Evolutionary conservation across 202 grass and related monocot genomes (phyloP).

Genomic region (Dendrocalamus latiflorus): DNA sequence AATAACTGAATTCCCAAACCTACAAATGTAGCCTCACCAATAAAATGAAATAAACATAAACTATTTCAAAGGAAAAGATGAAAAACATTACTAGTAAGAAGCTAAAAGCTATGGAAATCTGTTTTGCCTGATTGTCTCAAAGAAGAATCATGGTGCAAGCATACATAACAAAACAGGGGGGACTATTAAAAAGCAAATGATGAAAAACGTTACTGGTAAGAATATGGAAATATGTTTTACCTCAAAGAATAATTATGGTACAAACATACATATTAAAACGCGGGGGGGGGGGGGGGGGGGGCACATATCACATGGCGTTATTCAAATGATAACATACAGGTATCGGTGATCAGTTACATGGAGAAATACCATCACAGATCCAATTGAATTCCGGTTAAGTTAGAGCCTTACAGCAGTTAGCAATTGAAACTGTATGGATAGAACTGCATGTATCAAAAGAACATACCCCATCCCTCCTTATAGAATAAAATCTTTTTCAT

Average conservation of each 20-base stretch:
- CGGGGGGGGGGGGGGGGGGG: too few species aligned
- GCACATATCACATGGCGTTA: neutral
- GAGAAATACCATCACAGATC: neutral
- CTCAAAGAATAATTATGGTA: neutral
- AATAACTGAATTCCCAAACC: too few species aligned
- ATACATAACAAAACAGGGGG: too few species aligned
- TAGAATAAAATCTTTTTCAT: conserved; percentile 12
- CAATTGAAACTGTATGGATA: neutral
- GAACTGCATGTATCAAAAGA: neutral
- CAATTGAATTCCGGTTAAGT: neutral
- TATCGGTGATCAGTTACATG: neutral
- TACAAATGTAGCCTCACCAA: too few species aligned
- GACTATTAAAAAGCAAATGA: neutral
- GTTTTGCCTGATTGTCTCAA: too few species aligned
- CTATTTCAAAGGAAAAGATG: too few species aligned
- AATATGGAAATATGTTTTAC: neutral
- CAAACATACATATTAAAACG: neutral
- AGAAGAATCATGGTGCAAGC: too few species aligned
- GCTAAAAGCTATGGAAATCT: too few species aligned
- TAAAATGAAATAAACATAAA: too few species aligned
- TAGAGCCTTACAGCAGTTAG: too few species aligned
- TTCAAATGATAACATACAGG: neutral
- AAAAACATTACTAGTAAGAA: too few species aligned
- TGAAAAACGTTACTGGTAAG: neutral
- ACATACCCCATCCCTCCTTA: neutral